Evolutionary conservation across 2,329 filamentous ascomycete species (phyloP), one percentile per base, ranked within the genome.

Genomic region (Ilyonectria destructans): DNA sequence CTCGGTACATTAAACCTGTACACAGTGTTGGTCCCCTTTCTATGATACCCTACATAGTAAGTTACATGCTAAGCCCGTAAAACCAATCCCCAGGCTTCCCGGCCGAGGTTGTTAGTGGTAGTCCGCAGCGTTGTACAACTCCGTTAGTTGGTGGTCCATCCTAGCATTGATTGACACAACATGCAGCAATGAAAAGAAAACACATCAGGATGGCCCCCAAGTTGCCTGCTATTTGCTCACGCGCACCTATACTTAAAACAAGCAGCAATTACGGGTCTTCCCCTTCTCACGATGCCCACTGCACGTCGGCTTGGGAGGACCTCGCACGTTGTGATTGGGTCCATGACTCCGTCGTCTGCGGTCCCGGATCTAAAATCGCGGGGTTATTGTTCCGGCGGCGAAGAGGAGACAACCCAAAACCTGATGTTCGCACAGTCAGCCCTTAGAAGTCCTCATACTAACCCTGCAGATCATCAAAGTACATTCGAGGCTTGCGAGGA

Each of bases 261-360:
- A 54, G 31, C 10, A 59, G 56, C 29, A 46, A 61, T 40, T 26
- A 55, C 31, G 49, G 37, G 31, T 29, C 59, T 45, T 56, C 31
- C 56, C 35, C 63, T 56, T 66, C 63, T 57, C 58, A 66, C 60
- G 51, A 51, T 52, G 49, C 35, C 46, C 43, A 29, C 45, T 26
- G n/a, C 51, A 26, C 29, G 51, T n/a, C 17, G 49, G 40, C 49
- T 57, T 33, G 21, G n/a, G 48, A 13, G 37, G 54, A 56, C 51
- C 29, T 37, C 51, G 58, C 58, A 23, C 35, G 45, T 35, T 33
- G 54, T 62, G 58, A 62, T 58, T 62, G 58, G 58, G 51, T 43
- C 43, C 31, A 31, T 23, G 51, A 33, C 19, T 37, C 37, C 46
- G n/a, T 12, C 15, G 23, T 23, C 40, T 43, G 37, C 29, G 59